Evolutionary conservation across 2,329 filamentous ascomycete genomes (phyloP), one percentile per base, ranked within the genome.

Genomic region (Cryphonectria carpinicola): DNA sequence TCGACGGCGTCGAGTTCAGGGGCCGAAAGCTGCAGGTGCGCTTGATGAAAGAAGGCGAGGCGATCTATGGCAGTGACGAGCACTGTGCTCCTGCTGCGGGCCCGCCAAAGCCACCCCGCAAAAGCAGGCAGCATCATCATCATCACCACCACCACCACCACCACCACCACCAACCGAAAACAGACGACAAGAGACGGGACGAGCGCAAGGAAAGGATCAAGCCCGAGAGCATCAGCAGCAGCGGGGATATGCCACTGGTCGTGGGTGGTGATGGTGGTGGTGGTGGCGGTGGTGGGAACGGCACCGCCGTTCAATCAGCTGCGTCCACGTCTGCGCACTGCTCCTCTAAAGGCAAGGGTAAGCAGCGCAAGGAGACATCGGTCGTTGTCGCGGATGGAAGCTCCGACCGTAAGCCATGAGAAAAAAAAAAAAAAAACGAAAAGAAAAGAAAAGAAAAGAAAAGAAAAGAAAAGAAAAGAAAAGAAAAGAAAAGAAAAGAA

Each of bases 31-130:
- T 73, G 54, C 67, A 70, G 67, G 72, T 68, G 43, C 67, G 67
- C 22, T 37, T 73, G 61, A 64, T 73, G 52, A 73, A 73, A 65
- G 72, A 73, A 28, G 72, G 70, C 41, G 70, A 73, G 65, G 52
- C 68, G 4, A 52, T 73, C 28, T 37, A 60, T 1, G 43, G 58
- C 49, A 56, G 58, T 22, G 52, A 43, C 32, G 68, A 17, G 25
- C 58, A 35, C 32, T 13, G 17, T 66, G 17, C 62, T 13, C 65
- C 68, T 19, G 4, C 39, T n/a, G 43, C 63, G 17, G 32, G 32
- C 22, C 22, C 61, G 25, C 32, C 41, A n/a, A 52, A 43, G 28
- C 39, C 61, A 17, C 56, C 54, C 65, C 58, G 63, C 54, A 67
- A 67, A 4, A 65, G 60, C 58, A 71, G n/a, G 43, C 66, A 69